Percentiles rank a stretch among this genome's conserved stretches.
phyloP scores from a whole-genome alignment of 441 rosid species.

The Populus trichocarpa region DNA sequence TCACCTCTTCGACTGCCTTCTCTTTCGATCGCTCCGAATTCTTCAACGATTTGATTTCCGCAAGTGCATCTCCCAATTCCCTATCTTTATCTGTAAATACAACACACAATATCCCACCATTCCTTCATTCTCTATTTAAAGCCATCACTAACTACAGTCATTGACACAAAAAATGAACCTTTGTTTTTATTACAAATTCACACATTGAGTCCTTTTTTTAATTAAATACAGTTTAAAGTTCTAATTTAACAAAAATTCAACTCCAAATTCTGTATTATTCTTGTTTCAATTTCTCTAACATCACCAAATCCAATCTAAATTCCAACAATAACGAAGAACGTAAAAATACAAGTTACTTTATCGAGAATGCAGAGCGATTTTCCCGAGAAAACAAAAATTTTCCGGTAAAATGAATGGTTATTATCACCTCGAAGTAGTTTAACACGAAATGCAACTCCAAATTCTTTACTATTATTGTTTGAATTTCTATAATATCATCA shows the following conservation, averaged over 20 bases:
- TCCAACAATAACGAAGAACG: background rate
- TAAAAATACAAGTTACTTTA: background rate
- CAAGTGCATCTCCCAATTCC: constrained; percentile 73
- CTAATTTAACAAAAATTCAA: background rate
- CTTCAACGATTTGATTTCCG: constrained; percentile 81
- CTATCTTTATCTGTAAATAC: constrained; percentile 71
- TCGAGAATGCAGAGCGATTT: background rate
- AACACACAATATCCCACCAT: background rate
- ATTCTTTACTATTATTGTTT: background rate
- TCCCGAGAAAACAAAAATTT: background rate
- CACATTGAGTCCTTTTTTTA: background rate
- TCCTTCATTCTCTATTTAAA: background rate
- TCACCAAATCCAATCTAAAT: background rate
- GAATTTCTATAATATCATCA: too few species aligned
- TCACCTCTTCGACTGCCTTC: constrained; percentile 89
- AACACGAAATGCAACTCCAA: background rate
- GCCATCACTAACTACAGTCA: background rate
- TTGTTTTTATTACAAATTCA: background rate
- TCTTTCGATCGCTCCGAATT: constrained; percentile 72
- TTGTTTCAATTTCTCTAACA: background rate
- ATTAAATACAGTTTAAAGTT: background rate
- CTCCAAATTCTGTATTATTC: background rate
- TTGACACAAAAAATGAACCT: background rate
- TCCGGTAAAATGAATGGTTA: background rate
- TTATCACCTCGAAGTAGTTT: background rate